Base-by-base conservation (phyloP, 2,329 filamentous ascomycete species). In the Nakataea oryzae region DNA sequence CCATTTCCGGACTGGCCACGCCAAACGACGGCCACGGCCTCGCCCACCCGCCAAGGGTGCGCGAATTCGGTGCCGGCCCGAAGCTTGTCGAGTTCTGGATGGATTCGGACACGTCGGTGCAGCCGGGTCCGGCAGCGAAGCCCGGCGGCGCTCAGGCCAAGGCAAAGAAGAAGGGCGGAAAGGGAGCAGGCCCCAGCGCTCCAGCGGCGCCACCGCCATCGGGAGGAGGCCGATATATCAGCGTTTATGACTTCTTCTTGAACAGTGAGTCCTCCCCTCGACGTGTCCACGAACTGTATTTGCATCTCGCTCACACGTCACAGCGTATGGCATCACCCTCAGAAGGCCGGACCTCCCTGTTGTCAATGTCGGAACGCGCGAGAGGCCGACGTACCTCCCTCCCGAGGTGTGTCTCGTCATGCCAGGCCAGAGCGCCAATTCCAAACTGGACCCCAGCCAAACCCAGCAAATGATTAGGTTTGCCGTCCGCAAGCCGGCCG, bases 401-500 rank as follows among this genome's bases (percentile, higher is more conserved):
- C 81, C 84, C 0, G 88, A 93, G 70, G 75, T 86, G 7, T 86
- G 89, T 64, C 72, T 76, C 4, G 80, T 95, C 3, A 70, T 85
- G 13, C 78, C 83, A 1, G 89, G 88, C 0, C 90, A 95, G 69
- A 72, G 81, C 0, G 79, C 86, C 28, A 83, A 81, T 54, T 74
- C 80, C 3, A 85, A 86, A 67, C 76, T 93, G 21, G 79, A 71
- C 0, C 75, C 80, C 0, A 72, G 78, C 0, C 87, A 93, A 69
- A 89, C 88, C 0, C 78, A 81, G 0, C 68, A 75, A 0, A 93
- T 95, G 90, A 84, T 93, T 56, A 74, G 75, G 0, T 90, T 91
- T 70, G 88, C 91, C 1, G 89, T 88, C 62, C 82, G 88, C 3
- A 75, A 75, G 0, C 90, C 90, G 0, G 79, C 79, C 1, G 75